Conservation (phyloP, 208 protist species). For the Leishmania mexicana region DNA sequence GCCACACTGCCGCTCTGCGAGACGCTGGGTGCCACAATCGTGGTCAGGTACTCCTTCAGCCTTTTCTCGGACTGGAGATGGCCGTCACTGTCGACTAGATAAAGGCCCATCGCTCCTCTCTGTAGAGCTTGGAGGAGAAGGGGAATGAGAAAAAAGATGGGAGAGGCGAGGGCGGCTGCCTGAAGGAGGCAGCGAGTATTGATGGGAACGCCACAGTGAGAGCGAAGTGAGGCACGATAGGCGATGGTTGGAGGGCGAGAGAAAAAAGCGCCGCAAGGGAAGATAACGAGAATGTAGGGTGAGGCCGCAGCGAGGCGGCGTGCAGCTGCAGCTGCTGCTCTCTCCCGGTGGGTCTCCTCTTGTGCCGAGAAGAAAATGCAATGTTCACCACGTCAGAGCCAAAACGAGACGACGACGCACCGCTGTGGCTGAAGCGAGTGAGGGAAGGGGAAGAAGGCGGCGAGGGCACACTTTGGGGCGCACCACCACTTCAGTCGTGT, state of each 20-base stretch:
- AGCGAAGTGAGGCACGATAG: neutral
- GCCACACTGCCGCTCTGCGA: neutral
- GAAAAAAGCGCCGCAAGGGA: conserved; percentile 9
- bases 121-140: neutral
- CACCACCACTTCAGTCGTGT: neutral
- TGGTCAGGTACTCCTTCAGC: conserved; percentile 52
- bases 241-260: neutral
- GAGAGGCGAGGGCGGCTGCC: conserved; percentile 2
- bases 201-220: conserved; percentile 1
- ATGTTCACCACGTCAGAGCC: neutral
- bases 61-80: conserved; percentile 52
- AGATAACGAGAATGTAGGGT: conserved; percentile 5
- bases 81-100: conserved; percentile 76
- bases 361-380: neutral
- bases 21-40: conserved; percentile 8
- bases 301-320: neutral
- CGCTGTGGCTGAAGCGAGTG: neutral
- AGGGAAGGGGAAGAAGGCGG: neutral
- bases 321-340: neutral
- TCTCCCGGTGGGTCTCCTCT: neutral
- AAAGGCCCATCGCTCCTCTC: conserved; percentile 37
- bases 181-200: neutral
- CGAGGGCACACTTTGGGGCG: neutral
- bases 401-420: neutral
- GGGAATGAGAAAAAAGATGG: conserved; percentile 2